Conservation (phyloP, 2,329 filamentous ascomycete genomes). For the Xylaria sp. region DNA sequence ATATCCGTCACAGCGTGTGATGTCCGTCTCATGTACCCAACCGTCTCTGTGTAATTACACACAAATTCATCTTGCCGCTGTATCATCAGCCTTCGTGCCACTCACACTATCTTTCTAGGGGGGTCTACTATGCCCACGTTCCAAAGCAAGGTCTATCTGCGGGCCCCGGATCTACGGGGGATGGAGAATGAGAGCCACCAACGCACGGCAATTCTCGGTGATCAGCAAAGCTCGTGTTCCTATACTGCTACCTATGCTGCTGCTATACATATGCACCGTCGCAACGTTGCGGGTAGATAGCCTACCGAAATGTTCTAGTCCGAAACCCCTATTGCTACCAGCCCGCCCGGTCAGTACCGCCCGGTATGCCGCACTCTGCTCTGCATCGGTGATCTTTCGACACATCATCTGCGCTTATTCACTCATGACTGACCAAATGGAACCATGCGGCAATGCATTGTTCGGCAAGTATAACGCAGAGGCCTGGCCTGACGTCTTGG, state of each 20-base stretch:
- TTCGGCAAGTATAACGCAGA: slow-evolving; percentile 9
- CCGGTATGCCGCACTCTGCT: slow-evolving; percentile 9
- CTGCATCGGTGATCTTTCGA: neutral
- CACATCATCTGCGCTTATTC: slow-evolving; percentile 15
- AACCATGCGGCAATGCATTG: slow-evolving; percentile 11
- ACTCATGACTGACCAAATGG: slow-evolving; percentile 12
- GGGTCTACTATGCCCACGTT: slow-evolving; percentile 1
- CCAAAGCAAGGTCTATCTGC: slow-evolving; percentile 1
- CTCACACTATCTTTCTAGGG: neutral
- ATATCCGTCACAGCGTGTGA: slow-evolving; percentile 5
- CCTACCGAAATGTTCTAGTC: slow-evolving; percentile 37
- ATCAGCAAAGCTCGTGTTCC: slow-evolving; percentile 25
- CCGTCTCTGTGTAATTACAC: slow-evolving; percentile 20
- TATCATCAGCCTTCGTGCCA: slow-evolving; percentile 20
- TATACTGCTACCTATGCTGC: too few species aligned
- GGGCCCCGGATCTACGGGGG: neutral
- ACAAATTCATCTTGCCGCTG: slow-evolving; percentile 24
- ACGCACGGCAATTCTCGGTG: slow-evolving; percentile 16
- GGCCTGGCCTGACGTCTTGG: neutral
- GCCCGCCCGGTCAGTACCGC: slow-evolving; percentile 8
- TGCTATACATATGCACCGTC: slow-evolving; percentile 25
- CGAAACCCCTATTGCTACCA: slow-evolving; percentile 29
- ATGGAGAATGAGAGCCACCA: slow-evolving; percentile 11
- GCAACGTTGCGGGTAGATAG: slow-evolving; percentile 24
- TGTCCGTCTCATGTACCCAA: slow-evolving; percentile 31